Conservation (phyloP, 2,329 filamentous ascomycete species). For the Fusarium sp. region DNA sequence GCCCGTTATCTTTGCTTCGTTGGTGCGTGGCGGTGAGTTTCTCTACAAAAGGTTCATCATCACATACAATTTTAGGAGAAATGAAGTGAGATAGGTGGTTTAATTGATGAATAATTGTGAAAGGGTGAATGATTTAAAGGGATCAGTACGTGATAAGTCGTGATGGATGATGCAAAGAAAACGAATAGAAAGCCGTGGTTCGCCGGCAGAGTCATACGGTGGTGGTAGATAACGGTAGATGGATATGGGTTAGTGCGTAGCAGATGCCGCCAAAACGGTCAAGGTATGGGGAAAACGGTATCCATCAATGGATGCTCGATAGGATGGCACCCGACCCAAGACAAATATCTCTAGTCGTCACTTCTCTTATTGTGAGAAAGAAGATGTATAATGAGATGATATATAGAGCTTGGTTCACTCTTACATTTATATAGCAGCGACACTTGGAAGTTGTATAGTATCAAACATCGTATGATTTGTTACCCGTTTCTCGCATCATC, state of each 20-base stretch:
- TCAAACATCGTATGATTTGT: too few species aligned
- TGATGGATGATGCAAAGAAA: slow-evolving; percentile 42
- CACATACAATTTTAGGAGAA: slow-evolving; percentile 19
- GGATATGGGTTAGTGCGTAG: slow-evolving; percentile 20
- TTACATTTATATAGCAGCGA: too few species aligned
- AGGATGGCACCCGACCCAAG: too few species aligned
- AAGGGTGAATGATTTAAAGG: slow-evolving; percentile 1
- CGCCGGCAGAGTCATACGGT: slow-evolving; percentile 36
- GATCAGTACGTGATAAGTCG: slow-evolving; percentile 19
- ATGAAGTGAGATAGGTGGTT: neutral
- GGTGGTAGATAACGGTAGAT: slow-evolving; percentile 17
- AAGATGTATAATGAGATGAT: too few species aligned
- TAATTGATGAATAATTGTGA: slow-evolving; percentile 4
- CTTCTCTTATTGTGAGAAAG: too few species aligned
- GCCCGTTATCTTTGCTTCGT: neutral
- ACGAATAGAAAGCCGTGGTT: slow-evolving; percentile 34
- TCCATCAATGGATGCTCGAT: too few species aligned
- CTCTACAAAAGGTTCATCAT: slow-evolving; percentile 40
- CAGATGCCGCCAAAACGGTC: neutral
- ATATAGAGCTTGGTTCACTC: too few species aligned
- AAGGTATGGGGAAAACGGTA: neutral
- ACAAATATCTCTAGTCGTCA: too few species aligned
- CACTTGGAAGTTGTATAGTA: too few species aligned
- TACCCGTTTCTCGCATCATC: too few species aligned
- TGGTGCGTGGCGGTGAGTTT: neutral